Conservation (phyloP, 2,329 filamentous ascomycete species). For the Xylariomycetidae sp. region DNA sequence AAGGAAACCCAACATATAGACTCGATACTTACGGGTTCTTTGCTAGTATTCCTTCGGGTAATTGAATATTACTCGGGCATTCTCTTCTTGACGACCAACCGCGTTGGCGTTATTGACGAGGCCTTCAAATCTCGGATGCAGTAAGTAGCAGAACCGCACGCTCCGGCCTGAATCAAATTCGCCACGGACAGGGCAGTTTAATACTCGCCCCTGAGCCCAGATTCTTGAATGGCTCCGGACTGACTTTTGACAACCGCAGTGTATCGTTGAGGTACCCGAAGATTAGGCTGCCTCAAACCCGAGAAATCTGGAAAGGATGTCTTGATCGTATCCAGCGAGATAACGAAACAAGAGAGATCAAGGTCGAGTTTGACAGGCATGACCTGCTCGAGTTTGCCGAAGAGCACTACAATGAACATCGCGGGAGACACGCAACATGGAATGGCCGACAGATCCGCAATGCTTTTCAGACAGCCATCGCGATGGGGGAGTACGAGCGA, state of each 20-base stretch:
- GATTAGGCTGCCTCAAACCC: conserved; percentile 6
- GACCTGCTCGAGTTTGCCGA: conserved; percentile 9
- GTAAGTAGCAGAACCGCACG: too few relatives aligned
- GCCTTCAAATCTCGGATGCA: conserved; percentile 21
- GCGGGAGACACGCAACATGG: conserved; percentile 7
- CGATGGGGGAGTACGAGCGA: conserved; percentile 11
- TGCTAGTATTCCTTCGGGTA: conserved; percentile 11
- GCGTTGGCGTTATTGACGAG: conserved; percentile 16
- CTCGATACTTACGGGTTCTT: not conserved
- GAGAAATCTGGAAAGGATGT: conserved; percentile 15
- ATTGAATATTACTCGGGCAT: conserved; percentile 17
- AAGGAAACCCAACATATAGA: not conserved
- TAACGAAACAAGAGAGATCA: conserved; percentile 4
- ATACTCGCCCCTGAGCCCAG: too few relatives aligned
- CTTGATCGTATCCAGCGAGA: conserved; percentile 13
- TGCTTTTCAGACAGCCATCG: conserved; percentile 19
- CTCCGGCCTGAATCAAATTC: too few relatives aligned
- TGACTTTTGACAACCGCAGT: too few relatives aligned
- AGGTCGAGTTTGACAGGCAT: conserved; percentile 7
- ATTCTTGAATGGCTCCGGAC: too few relatives aligned
- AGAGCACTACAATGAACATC: conserved; percentile 7
- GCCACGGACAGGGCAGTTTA: too few relatives aligned
- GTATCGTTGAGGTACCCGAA: conserved; percentile 14
- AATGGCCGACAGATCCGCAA: conserved; percentile 24
- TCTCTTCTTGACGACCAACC: conserved; percentile 18